Evolutionary conservation across 2,329 filamentous ascomycete genomes (phyloP).

Genomic region (Microsporum canis): DNA sequence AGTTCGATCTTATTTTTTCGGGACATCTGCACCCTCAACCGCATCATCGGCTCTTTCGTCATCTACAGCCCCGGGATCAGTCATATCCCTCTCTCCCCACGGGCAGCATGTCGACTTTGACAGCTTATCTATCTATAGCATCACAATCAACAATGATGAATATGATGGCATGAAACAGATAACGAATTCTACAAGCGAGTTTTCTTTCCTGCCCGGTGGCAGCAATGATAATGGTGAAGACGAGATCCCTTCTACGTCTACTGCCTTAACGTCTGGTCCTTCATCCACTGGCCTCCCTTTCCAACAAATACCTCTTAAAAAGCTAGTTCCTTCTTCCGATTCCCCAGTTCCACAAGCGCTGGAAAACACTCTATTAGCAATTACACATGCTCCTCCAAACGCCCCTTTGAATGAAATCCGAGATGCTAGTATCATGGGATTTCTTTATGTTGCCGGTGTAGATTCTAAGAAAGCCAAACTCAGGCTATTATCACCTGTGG

Average conservation of each 20-base stretch:
- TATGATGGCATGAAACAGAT: conserved; percentile 27
- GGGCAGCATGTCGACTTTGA: conserved; percentile 75
- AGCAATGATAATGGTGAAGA: conserved; percentile 18
- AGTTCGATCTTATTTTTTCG: conserved; percentile 92
- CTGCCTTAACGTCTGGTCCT: conserved; percentile 14
- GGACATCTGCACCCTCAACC: conserved; percentile 43
- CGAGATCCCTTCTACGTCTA: conserved; percentile 16
- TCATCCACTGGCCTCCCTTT: conserved; percentile 17
- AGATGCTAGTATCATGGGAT: conserved; percentile 77
- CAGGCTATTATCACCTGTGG: conserved; percentile 71
- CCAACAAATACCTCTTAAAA: conserved; percentile 40
- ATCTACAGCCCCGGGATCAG: conserved; percentile 33
- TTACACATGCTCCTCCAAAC: conserved; percentile 63
- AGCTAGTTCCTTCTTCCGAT: conserved; percentile 43
- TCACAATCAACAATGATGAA: conserved; percentile 46
- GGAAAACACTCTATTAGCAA: conserved; percentile 70
- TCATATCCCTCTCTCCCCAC: conserved; percentile 69
- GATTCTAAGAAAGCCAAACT: conserved; percentile 74
- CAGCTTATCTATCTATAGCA: conserved; percentile 60
- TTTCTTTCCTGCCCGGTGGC: conserved; percentile 29
- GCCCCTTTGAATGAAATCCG: conserved; percentile 63
- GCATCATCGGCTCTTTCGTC: conserved; percentile 26
- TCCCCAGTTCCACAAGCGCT: conserved; percentile 46
- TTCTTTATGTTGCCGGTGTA: conserved; percentile 83
- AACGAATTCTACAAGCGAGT: conserved; percentile 21